Conservation (phyloP, 805 yeast species). For the Candida morakotiae region DNA sequence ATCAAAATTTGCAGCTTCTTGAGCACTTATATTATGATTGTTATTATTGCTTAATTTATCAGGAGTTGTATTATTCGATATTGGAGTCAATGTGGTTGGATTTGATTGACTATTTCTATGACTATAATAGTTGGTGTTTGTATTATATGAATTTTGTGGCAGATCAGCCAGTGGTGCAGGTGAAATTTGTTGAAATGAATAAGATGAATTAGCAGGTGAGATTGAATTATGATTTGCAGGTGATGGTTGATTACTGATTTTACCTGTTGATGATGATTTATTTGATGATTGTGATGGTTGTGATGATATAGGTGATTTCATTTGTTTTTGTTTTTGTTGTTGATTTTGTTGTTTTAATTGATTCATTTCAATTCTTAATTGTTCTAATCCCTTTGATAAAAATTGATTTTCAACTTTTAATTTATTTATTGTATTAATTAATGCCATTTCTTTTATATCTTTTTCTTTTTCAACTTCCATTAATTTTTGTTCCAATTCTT, state of each 20-base stretch:
- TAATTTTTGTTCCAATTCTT: constrained; percentile 69
- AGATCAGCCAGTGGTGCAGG: constrained; percentile 52
- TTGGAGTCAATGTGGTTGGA: constrained; percentile 11
- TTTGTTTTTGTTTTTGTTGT: background rate
- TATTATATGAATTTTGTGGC: constrained; percentile 29
- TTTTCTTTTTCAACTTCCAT: constrained; percentile 64
- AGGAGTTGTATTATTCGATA: constrained; percentile 12
- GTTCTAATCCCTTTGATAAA: constrained; percentile 40
- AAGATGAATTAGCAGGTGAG: constrained; percentile 25
- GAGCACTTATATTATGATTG: constrained; percentile 3
- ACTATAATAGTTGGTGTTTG: background rate
- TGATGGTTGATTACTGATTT: constrained; percentile 11
- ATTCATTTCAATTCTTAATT: constrained; percentile 30
- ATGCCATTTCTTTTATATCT: constrained; percentile 54
- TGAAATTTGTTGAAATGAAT: constrained; percentile 44
- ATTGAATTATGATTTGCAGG: constrained; percentile 12
- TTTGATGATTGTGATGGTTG: constrained; percentile 1
- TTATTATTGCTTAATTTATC: no score
- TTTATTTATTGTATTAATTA: constrained; percentile 48
- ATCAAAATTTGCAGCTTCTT: constrained; percentile 28
- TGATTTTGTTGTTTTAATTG: constrained; percentile 13
- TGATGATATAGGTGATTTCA: background rate
- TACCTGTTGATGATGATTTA: constrained; percentile 1
- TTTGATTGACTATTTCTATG: constrained; percentile 6
- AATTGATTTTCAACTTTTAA: constrained; percentile 43